Evolutionary conservation across 2,329 filamentous ascomycete genomes (phyloP).

Genomic region (Calonectria pauciramosa): DNA sequence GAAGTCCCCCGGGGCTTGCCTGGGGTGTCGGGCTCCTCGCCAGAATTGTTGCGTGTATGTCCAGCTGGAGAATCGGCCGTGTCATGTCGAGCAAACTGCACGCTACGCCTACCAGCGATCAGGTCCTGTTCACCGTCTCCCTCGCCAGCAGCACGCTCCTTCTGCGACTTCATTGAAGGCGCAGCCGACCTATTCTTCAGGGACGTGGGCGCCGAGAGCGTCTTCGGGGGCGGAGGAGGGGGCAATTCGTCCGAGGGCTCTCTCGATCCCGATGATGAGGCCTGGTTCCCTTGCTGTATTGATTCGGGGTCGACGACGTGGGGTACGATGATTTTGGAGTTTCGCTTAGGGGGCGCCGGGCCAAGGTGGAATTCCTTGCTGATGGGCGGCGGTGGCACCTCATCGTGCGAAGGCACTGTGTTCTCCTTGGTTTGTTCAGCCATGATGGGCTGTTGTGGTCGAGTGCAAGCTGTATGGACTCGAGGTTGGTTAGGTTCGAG

Average conservation of each 20-base stretch:
- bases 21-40: constrained; percentile 73
- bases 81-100: constrained; percentile 79
- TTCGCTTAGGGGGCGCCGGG: constrained; percentile 32
- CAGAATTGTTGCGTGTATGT: constrained; percentile 74
- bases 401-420: constrained; percentile 38
- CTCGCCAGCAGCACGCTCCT: constrained; percentile 38
- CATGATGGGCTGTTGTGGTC: constrained; percentile 36
- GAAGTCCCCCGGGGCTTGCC: constrained; percentile 73
- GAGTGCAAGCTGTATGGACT: constrained; percentile 17
- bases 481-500: constrained; percentile 18
- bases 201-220: constrained; percentile 28
- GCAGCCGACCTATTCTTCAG: constrained; percentile 38
- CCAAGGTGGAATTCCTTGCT: constrained; percentile 30
- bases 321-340: constrained; percentile 38
- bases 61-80: constrained; percentile 61
- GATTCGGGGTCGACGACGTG: constrained; percentile 36
- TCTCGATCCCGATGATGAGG: constrained; percentile 30
- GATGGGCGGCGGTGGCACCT: constrained; percentile 38
- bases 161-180: constrained; percentile 39
- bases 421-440: constrained; percentile 39
- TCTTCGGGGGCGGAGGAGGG: constrained; percentile 7
- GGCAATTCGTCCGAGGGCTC: constrained; percentile 22
- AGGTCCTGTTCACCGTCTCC: constrained; percentile 40
- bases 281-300: constrained; percentile 10
- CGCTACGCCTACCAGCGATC: constrained; percentile 65